phyloP scores from a whole-genome alignment of 176 grass and related monocot species.

The Lolium multiflorum region DNA sequence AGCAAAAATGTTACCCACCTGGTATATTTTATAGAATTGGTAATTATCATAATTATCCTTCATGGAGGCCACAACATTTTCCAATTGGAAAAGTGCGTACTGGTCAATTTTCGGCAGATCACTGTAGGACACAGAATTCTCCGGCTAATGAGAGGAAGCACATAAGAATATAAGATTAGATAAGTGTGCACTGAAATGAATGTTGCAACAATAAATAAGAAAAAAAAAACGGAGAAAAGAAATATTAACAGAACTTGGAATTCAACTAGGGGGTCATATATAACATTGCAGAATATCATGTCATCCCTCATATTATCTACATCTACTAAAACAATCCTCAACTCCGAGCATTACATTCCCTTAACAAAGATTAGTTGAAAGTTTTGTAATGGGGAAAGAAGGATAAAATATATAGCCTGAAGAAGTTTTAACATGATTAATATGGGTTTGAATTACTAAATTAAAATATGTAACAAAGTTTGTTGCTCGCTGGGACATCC shows the following conservation, averaged over 20 bases:
- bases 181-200: slow-evolving; percentile 25
- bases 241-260: neutral
- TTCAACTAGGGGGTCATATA: neutral
- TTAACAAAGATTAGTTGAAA: slow-evolving; percentile 13
- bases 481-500: neutral
- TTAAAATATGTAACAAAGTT: slow-evolving; percentile 1
- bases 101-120: slow-evolving; percentile 94
- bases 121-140: slow-evolving; percentile 65
- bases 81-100: slow-evolving; percentile 90
- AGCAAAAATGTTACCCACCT: slow-evolving; percentile 58
- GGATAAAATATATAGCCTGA: neutral
- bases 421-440: slow-evolving; percentile 4
- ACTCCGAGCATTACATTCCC: slow-evolving; percentile 26
- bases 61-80: slow-evolving; percentile 82
- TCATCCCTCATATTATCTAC: slow-evolving; percentile 6
- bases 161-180: slow-evolving; percentile 38
- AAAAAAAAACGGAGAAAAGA: slow-evolving; percentile 1
- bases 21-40: slow-evolving; percentile 97
- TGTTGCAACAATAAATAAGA: neutral
- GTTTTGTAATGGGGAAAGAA: neutral
- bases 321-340: slow-evolving; percentile 27
- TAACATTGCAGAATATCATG: slow-evolving; percentile 4
- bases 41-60: slow-evolving; percentile 88
- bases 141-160: slow-evolving; percentile 49
- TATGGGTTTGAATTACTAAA: slow-evolving; percentile 6